A percentile compares a stretch with the other conserved stretches of the same genome.
Evolutionary conservation across 768 basidiomycete species (phyloP).

Genomic region (Pleurotus tuoliensis): DNA sequence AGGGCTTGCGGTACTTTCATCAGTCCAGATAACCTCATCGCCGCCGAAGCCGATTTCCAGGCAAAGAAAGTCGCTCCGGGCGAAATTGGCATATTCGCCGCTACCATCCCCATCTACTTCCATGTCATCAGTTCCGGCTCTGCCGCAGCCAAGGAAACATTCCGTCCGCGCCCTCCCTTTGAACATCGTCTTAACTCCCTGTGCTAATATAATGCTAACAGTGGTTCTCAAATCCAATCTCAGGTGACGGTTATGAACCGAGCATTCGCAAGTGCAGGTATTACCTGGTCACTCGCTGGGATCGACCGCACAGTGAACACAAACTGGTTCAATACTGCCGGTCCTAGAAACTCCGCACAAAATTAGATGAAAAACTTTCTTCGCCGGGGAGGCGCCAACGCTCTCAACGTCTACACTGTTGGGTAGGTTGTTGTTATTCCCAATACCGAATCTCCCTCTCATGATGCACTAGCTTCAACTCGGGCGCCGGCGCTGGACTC

Average conservation of each 20-base stretch:
- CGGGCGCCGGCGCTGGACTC: constrained; percentile 36
- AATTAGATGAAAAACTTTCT: constrained; percentile 45
- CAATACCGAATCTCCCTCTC: background rate
- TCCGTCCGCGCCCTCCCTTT: constrained; percentile 26
- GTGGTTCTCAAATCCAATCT: constrained; percentile 30
- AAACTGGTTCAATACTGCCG: constrained; percentile 45
- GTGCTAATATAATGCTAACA: constrained; percentile 12
- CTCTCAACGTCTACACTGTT: constrained; percentile 50
- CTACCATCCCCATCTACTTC: constrained; percentile 22
- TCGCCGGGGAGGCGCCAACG: constrained; percentile 33
- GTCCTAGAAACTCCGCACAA: constrained; percentile 30
- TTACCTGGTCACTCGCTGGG: constrained; percentile 34
- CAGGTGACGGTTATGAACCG: constrained; percentile 40
- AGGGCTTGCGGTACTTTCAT: constrained; percentile 37
- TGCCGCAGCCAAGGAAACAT: constrained; percentile 34
- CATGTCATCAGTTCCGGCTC: constrained; percentile 30
- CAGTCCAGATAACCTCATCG: constrained; percentile 29
- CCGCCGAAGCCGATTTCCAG: constrained; percentile 37
- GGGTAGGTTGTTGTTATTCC: constrained; percentile 28
- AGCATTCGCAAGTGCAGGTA: constrained; percentile 32
- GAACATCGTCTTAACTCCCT: background rate
- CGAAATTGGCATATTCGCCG: background rate
- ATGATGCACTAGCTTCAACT: constrained; percentile 26
- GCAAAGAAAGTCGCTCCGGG: constrained; percentile 30
- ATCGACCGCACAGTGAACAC: constrained; percentile 40